Base-by-base conservation (phyloP, 2,329 filamentous ascomycete genomes). In the Metarhizium sp. region DNA sequence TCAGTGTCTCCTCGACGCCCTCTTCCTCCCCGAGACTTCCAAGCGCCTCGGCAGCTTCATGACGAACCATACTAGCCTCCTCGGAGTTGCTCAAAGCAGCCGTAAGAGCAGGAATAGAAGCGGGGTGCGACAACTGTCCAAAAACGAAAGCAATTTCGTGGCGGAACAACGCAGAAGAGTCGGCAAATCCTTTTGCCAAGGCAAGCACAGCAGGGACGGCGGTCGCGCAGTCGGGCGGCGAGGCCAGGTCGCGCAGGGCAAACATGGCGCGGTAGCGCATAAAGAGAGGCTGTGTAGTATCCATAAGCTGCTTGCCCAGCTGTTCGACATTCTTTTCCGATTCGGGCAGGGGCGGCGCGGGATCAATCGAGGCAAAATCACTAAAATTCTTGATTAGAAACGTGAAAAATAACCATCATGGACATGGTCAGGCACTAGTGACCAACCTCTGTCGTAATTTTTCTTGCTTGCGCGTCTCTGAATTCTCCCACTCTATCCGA, bases 141-240 rank as follows among this genome's bases (percentile, higher is more conserved):
- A 99, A 99, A 14, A 99, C 94, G 69, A 99, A 99, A 14, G 94
- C 94, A 61, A 99, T 91, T 70, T 99, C 94, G 74, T 99, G 94
- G 62, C 94, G 86, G 80, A 99, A 97, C 7, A 99, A 83, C 5
- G 92, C 92, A 51, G 92, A 96, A 18, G 85, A 78, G 69, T 99
- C 94, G 36, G 78, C 78, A 63, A 99, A 85, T 16, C 94, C 94
- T 67, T 85, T 86, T 49, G 94, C 90, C 50, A 99, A 81, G 11
- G 92, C 89, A 48, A 87, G 80, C 53, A 99, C 82, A 18, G 94
- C 92, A n/a, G 89, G 87, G 16, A 90, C 82, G 6, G 92, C 92
- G 2, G 92, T 96, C 2, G 91, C 88, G 47, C 95, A 84, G 67
- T 95, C 88, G 10, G 92, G 92, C 16, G 94, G 94, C 4, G 92